Base-by-base conservation (phyloP, 1,139 yeast genomes). In the Protomyces lactucae-debilis region DNA sequence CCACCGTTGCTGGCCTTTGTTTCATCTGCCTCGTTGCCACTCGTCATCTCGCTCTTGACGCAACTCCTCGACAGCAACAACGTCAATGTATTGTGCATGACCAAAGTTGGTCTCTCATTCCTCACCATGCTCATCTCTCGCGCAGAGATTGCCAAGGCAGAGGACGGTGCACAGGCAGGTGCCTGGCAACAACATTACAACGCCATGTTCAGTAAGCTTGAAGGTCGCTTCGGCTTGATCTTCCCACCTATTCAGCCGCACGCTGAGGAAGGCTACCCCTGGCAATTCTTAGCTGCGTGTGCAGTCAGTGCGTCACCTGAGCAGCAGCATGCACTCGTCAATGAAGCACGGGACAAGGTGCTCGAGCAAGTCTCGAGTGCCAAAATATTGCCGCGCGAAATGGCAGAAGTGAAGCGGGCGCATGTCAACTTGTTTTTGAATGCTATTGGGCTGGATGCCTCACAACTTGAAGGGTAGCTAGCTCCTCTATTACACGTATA, bases 281-380 rank as follows among this genome's bases (percentile, higher is more conserved):
- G 99, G 99, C 98, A 93, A 78, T 92, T 93, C 73, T 82, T 93
- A 76, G 99, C 99, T 45, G 88, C 97, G 14, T 81, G 93, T 67
- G 95, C 98, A 0, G 80, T 93, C 68, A 95, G 97, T 68, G 97
- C 98, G 70, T 87, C 88, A 74, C 81, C 92, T 71, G 90, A 87
- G 71, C 97, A 92, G 76, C 98, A 93, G 80, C 85, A 97, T 77
- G 85, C 90, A 68, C 87, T 93, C 71, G 96, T 93, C 60, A 98
- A 91, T 75, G 97, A 92, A 74, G 93, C 91, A 25, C 55, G 98
- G 76, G 95, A 89, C 73, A 92, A 89, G 76, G 92, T 93, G 68
- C 92, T 93, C 73, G 95, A 95, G 45, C 88, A 90, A 12, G 89
- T 92, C 84, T 83, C 81, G 68, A 83, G 86, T 70, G 95, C 97